Conservation (phyloP, 805 yeast species). For the Saccharomycopsis capsularis region DNA sequence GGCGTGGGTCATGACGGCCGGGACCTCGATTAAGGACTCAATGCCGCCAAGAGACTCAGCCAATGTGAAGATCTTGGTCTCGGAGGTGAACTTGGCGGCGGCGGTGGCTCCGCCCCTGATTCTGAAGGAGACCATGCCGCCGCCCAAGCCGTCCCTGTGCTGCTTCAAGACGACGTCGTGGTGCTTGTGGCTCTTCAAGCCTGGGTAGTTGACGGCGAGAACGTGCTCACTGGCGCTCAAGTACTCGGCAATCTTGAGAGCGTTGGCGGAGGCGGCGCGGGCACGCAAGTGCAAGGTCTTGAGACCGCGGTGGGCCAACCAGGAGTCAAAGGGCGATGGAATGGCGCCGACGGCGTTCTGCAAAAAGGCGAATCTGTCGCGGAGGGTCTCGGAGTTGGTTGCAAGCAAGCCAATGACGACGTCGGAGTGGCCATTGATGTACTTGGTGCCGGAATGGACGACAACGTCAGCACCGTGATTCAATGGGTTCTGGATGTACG, state of each 20-base stretch:
- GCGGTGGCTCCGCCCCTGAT: constrained; percentile 74
- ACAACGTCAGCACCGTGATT: constrained; percentile 80
- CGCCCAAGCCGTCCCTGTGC: constrained; percentile 81
- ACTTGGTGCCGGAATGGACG: constrained; percentile 84
- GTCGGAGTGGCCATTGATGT: constrained; percentile 88
- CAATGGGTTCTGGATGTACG: constrained; percentile 81
- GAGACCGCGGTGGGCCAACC: constrained; percentile 90
- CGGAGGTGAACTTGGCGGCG: constrained; percentile 65
- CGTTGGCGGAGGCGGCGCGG: constrained; percentile 58
- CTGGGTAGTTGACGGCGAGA: constrained; percentile 74
- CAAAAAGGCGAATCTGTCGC: constrained; percentile 62
- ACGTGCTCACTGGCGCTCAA: constrained; percentile 47
- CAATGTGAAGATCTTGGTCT: constrained; percentile 70
- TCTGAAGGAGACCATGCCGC: constrained; percentile 88
- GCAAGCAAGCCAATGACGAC: constrained; percentile 83
- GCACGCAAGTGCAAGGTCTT: constrained; percentile 80
- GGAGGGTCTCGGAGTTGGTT: constrained; percentile 53
- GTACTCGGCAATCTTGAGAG: constrained; percentile 62
- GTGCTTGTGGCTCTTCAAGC: constrained; percentile 58
- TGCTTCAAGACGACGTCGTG: constrained; percentile 60
- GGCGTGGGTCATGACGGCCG: constrained; percentile 89
- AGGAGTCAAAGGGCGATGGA: constrained; percentile 85
- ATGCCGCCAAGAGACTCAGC: constrained; percentile 92
- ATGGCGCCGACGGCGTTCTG: constrained; percentile 87
- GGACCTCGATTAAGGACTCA: constrained; percentile 79